Evolutionary conservation across 2,329 filamentous ascomycete species (phyloP).

Genomic region (Claviceps cyperi): DNA sequence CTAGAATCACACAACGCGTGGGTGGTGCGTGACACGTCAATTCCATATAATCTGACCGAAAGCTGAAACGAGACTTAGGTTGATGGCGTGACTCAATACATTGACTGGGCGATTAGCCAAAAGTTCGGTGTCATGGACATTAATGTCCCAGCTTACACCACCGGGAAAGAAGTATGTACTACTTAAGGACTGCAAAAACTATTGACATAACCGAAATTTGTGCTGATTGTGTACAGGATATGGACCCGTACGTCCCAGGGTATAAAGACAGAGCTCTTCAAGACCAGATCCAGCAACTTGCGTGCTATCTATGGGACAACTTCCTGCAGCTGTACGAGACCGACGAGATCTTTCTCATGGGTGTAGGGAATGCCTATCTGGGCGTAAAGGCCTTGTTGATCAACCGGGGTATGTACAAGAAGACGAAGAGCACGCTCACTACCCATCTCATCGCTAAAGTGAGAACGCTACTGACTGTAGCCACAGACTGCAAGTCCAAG

Average conservation of each 20-base stretch:
- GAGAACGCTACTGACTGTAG: not conserved
- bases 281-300: constrained; percentile 53
- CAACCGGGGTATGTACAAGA: constrained; percentile 44
- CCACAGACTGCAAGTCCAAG: constrained; percentile 45
- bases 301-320: constrained; percentile 91
- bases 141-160: constrained; percentile 71
- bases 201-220: not conserved
- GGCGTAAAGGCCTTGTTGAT: constrained; percentile 71
- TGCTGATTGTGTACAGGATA: constrained; percentile 21
- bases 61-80: constrained; percentile 37
- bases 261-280: constrained; percentile 35
- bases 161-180: constrained; percentile 39
- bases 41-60: not conserved
- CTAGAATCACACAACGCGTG: constrained; percentile 76
- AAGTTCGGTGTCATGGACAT: constrained; percentile 80
- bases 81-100: constrained; percentile 66
- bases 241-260: constrained; percentile 30
- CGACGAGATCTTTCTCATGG: constrained; percentile 70
- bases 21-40: constrained; percentile 46
- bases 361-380: constrained; percentile 77
- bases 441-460: not conserved
- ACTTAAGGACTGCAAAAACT: no score
- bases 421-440: not conserved
- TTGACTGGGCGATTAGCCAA: constrained; percentile 67
- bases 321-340: constrained; percentile 68